Conservation (phyloP, 768 basidiomycete species). For the Tricholoma terreum region DNA sequence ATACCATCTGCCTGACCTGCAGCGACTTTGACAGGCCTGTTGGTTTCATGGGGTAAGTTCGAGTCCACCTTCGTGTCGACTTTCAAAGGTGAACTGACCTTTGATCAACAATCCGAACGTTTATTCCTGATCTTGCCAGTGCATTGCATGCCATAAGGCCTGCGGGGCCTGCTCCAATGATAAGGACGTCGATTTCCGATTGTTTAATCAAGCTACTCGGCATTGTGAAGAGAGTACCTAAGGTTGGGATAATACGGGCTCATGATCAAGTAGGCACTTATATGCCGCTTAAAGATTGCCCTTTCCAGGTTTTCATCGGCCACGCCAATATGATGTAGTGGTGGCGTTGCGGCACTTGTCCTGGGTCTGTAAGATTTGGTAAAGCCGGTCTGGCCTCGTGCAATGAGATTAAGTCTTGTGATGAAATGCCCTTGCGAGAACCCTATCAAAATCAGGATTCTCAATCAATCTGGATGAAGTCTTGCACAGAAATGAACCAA, state of each 20-base stretch:
- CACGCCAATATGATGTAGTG: not conserved
- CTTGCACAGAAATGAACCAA: too few species aligned
- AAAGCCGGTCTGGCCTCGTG: not conserved
- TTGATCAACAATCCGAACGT: constrained; percentile 59
- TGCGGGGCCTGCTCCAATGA: constrained; percentile 59
- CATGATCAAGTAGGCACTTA: not conserved
- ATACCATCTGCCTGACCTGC: constrained; percentile 63
- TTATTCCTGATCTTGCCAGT: constrained; percentile 52
- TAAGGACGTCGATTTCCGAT: constrained; percentile 53
- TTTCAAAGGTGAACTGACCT: constrained; percentile 30
- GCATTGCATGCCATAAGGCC: constrained; percentile 71
- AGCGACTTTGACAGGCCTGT: constrained; percentile 44
- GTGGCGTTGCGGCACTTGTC: too few species aligned
- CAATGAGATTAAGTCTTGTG: not conserved
- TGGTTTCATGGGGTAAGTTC: not conserved
- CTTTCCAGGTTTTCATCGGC: not conserved
- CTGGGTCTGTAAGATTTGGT: not conserved
- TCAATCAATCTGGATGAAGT: not conserved
- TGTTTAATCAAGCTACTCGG: constrained; percentile 25
- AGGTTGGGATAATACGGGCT: not conserved
- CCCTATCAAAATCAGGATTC: not conserved
- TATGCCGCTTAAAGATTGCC: not conserved
- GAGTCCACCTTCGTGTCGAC: not conserved
- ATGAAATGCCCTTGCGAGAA: too few species aligned
- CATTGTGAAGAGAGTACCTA: constrained; percentile 14